Base-by-base conservation (phyloP, 306 rosid genomes). In the Quercus agrifolia region DNA sequence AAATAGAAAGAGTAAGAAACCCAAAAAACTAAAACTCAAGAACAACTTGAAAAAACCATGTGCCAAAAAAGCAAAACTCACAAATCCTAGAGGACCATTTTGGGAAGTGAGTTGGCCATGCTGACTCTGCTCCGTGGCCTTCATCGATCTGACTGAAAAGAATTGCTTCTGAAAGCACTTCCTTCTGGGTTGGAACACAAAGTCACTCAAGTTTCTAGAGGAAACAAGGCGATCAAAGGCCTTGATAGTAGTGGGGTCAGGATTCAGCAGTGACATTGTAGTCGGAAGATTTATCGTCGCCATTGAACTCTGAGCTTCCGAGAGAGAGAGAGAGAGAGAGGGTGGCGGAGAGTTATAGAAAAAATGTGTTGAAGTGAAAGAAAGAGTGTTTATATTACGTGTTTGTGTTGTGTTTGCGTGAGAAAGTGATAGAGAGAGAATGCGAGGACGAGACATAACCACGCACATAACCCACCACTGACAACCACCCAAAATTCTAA, bases 261-360 rank as follows among this genome's bases (percentile, higher is more conserved):
- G 87, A 57, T 91, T 91, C 77, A 80, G 44, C 27, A 82, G 51
- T 27, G 90, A 81, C 79, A 84, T 64, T 77, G 81, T 79, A 19
- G 88, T 72, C n/a, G 89, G 78, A 76, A 87, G 74, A 78, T 83
- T 75, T 28, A 85, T 74, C 64, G 92, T 81, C 74, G 91, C 89
- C 98, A 91, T 92, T 4, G 54, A 44, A 19, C 76, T 68, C 76
- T 62, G 17, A 54, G 73, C 71, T 66, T 81, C 23, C 23, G 23
- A 21, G 23, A 21, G 23, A 21, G 38, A 78, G 59, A 71, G 23
- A 21, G 23, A 21, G 23, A 21, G 38, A 78, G 59, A 71, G 61
- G 33, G 71, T 23, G 28, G 25, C 55, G 38, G 77, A 54, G 83
- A 20, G 52, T 28, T 17, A 17, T 19, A 18, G 4, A 8, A 38